Percentiles rank a stretch among this genome's conserved stretches.
phyloP scores from a whole-genome alignment of 192 early-diverging fungal species.

The Coemansia sp. region DNA sequence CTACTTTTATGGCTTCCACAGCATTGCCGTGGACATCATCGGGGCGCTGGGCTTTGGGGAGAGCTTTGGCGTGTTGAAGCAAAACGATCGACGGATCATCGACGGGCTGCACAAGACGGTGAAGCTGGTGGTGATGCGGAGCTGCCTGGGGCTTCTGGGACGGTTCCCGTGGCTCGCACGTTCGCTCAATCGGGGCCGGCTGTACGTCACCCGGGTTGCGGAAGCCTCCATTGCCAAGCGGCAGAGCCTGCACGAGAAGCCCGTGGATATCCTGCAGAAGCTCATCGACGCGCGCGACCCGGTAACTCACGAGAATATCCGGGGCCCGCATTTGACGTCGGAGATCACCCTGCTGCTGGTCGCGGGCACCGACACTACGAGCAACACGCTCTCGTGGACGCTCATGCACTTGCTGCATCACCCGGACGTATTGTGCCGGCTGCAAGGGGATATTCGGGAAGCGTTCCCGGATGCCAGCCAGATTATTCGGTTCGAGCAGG shows the following conservation, averaged over 20 bases:
- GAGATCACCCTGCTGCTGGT: conserved; percentile 35
- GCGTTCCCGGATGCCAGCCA: conserved; percentile 22
- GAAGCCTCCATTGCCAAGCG: conserved; percentile 8
- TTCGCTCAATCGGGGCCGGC: neutral
- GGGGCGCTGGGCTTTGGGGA: conserved; percentile 36
- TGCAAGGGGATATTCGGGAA: conserved; percentile 24
- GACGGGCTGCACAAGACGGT: conserved; percentile 18
- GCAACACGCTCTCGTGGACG: conserved; percentile 43
- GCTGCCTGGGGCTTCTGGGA: conserved; percentile 6
- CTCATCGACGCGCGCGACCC: conserved; percentile 45
- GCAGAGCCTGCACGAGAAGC: neutral
- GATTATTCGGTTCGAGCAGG: conserved; percentile 25
- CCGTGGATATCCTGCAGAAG: conserved; percentile 37
- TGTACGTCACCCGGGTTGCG: conserved; percentile 7
- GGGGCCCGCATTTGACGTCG: conserved; percentile 5
- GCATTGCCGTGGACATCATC: conserved; percentile 35
- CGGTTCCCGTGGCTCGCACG: conserved; percentile 12
- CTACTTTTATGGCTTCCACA: conserved; percentile 41
- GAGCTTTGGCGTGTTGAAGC: conserved; percentile 17
- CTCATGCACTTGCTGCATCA: conserved; percentile 34
- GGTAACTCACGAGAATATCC: conserved; percentile 20
- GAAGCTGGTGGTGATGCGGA: conserved; percentile 2
- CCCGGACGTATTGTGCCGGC: conserved; percentile 16
- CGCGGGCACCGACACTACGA: conserved; percentile 52
- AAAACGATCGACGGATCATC: conserved; percentile 14